Conservation (phyloP, 139 green algal genomes). For the Diplosphaera chodatii region DNA sequence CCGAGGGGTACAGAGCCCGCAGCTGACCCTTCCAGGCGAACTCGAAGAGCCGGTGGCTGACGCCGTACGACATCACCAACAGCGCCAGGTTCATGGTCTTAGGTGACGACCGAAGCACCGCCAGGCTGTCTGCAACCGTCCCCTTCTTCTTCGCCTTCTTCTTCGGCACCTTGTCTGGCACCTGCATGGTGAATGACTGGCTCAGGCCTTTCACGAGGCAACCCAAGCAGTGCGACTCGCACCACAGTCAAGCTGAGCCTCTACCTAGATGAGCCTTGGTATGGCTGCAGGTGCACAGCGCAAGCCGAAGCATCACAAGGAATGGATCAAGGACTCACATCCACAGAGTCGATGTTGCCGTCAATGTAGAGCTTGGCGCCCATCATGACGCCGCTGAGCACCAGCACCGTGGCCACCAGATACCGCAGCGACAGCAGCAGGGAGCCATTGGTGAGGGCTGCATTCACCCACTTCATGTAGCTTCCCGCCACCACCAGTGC, state of each 20-base stretch:
- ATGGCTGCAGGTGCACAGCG: too few species aligned
- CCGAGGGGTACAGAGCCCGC: conserved; percentile 61
- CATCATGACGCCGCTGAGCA: conserved; percentile 53
- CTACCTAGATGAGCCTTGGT: not conserved
- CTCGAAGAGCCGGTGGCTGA: conserved; percentile 78
- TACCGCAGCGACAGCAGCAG: conserved; percentile 34
- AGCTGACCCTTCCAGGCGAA: conserved; percentile 86
- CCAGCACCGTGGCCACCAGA: conserved; percentile 51
- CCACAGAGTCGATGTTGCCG: not conserved
- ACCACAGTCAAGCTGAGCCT: too few species aligned
- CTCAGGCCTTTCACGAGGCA: too few species aligned
- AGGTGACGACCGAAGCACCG: conserved; percentile 43
- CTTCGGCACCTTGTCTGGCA: conserved; percentile 1
- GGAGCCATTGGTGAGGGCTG: conserved; percentile 12
- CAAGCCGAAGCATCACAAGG: too few species aligned
- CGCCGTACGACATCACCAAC: conserved; percentile 67
- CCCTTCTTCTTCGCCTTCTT: conserved; percentile 61
- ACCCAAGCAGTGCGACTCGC: not conserved
- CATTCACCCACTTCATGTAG: conserved; percentile 59
- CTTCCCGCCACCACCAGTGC: conserved; percentile 51
- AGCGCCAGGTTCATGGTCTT: conserved; percentile 69
- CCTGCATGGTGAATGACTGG: not conserved
- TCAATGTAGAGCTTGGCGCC: conserved; percentile 47
- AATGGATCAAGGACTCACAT: not conserved
- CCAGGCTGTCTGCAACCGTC: conserved; percentile 45